These are phyloP conservation scores for Saccharum officinarum DNA, from an alignment of 176 grass and related monocot genomes.

Conservation along the genomic window DNA sequence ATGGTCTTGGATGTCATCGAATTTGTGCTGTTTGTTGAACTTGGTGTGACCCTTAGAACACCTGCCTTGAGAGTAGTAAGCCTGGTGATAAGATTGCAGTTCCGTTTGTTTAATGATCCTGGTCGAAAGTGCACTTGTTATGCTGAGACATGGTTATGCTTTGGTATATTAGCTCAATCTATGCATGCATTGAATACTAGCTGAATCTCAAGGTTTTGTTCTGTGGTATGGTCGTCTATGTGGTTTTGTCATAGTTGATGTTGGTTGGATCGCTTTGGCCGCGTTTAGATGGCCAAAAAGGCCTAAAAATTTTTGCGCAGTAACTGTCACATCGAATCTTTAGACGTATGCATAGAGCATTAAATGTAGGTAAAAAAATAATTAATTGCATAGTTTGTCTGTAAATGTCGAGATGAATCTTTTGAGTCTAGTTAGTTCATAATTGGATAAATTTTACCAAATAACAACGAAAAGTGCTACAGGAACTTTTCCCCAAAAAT, in stretches of 20 bases:
- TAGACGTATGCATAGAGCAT: too few species aligned
- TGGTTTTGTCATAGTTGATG: neutral
- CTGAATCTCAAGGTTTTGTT: neutral
- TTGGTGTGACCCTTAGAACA: neutral
- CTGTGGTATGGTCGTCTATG: neutral
- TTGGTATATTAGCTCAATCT: neutral
- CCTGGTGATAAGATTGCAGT: neutral
- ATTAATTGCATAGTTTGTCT: too few species aligned
- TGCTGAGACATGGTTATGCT: neutral
- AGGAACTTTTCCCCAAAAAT: too few species aligned
- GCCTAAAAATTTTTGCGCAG: too few species aligned
- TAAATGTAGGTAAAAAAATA: too few species aligned
- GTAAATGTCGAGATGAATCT: too few species aligned
- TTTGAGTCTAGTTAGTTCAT: too few species aligned
- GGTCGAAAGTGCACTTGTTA: neutral
- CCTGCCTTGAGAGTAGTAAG: neutral
- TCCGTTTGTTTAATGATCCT: neutral
- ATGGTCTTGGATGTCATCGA: neutral
- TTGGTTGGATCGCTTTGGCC: neutral
- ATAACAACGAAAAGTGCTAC: too few species aligned
- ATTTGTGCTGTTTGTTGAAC: slow-evolving; percentile 24
- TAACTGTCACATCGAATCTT: too few species aligned
- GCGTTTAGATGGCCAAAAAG: too few species aligned
- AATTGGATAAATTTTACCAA: too few species aligned
- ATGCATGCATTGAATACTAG: neutral